Evolutionary conservation across 169 alveolate species (phyloP).

Genomic region (Besnoitia besnoiti): DNA sequence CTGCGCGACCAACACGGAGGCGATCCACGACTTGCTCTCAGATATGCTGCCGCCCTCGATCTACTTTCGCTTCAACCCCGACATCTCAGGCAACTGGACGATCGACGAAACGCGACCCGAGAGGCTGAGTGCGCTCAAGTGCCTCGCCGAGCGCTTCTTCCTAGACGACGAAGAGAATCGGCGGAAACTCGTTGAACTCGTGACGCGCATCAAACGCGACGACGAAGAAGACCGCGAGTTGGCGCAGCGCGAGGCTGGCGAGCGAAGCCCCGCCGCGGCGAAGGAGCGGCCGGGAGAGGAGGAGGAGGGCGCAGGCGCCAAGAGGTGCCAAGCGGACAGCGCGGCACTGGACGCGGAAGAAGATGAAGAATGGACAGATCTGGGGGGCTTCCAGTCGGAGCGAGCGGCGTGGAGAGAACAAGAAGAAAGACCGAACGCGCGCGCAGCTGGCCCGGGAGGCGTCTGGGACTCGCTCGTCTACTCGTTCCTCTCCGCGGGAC

Average conservation of each 20-base stretch:
- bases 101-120: constrained; percentile 78
- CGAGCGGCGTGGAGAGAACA: not conserved
- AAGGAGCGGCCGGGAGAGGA: not conserved
- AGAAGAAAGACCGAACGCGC: too few species aligned
- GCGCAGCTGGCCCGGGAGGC: too few species aligned
- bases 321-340: too few species aligned
- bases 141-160: constrained; percentile 72
- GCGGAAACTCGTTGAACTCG: constrained; percentile 14
- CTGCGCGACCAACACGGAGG: constrained; percentile 80
- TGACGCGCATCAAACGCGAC: not conserved
- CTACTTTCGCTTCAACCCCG: constrained; percentile 80
- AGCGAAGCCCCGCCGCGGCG: not conserved
- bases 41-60: constrained; percentile 69
- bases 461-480: too few species aligned
- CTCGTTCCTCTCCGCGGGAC: too few species aligned
- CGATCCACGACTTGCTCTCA: constrained; percentile 72
- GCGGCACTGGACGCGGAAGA: not conserved
- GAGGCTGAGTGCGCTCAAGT: constrained; percentile 69
- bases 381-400: not conserved
- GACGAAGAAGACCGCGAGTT: not conserved
- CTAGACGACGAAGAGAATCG: constrained; percentile 43
- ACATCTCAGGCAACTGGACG: constrained; percentile 63
- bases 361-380: not conserved
- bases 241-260: not conserved
- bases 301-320: not conserved